These are phyloP conservation scores for Brassica nigra DNA, from an alignment of 345 rosid species.

Conservation along the genomic window DNA sequence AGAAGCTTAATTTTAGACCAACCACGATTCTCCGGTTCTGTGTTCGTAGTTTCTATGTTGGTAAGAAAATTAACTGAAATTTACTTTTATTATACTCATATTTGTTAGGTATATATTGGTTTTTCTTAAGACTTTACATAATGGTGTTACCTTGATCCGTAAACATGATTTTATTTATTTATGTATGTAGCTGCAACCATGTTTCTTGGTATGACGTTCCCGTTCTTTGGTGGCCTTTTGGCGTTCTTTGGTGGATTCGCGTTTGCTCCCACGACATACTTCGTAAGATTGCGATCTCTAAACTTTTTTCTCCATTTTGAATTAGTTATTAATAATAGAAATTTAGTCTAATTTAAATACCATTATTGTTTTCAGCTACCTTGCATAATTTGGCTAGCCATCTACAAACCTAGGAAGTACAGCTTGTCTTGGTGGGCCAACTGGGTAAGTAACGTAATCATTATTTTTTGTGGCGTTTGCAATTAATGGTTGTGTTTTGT, in stretches of 20 bases:
- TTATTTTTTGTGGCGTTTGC: not conserved
- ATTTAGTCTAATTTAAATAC: not conserved
- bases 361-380: slow-evolving; percentile 52
- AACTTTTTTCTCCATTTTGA: not conserved
- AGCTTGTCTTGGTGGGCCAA: slow-evolving; percentile 69
- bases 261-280: slow-evolving; percentile 81
- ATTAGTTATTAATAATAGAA: not conserved
- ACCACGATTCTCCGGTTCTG: slow-evolving; percentile 49
- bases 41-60: slow-evolving; percentile 57
- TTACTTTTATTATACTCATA: not conserved
- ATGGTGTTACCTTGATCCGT: not conserved
- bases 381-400: slow-evolving; percentile 72
- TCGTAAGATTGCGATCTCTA: slow-evolving; percentile 47
- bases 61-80: slow-evolving; percentile 40
- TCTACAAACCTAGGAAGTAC: slow-evolving; percentile 69
- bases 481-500: not conserved
- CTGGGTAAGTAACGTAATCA: slow-evolving; percentile 52
- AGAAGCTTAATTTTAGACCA: slow-evolving; percentile 58
- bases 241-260: slow-evolving; percentile 90
- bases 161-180: not conserved
- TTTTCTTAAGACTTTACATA: not conserved
- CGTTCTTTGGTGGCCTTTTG: slow-evolving; percentile 79
- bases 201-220: slow-evolving; percentile 70
- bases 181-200: slow-evolving; percentile 58
- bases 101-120: not conserved